Percentiles rank a stretch among this genome's conserved stretches.
These are phyloP conservation scores for Haplosporangium gracile DNA, from an alignment of 192 early-diverging fungal species.

Conservation along the genomic window DNA sequence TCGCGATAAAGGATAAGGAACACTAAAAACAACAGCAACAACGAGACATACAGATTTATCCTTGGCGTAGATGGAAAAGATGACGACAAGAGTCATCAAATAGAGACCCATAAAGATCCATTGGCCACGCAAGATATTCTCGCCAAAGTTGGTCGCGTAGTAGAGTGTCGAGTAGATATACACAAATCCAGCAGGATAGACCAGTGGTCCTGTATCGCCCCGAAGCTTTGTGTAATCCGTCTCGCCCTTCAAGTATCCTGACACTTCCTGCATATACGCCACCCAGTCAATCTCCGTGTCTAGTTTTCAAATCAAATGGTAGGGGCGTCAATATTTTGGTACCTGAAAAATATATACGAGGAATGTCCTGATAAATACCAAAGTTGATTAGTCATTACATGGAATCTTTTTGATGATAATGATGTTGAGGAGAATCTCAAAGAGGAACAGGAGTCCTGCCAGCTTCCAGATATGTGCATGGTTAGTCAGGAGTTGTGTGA, in stretches of 20 bases:
- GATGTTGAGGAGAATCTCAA: constrained; percentile 64
- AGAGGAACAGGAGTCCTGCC: constrained; percentile 59
- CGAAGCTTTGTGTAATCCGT: constrained; percentile 82
- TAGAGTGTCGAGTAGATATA: constrained; percentile 85
- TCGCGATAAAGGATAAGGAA: not conserved
- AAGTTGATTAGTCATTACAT: constrained; percentile 55
- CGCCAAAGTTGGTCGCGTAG: constrained; percentile 76
- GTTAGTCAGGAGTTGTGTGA: constrained; percentile 54
- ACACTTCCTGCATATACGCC: constrained; percentile 96
- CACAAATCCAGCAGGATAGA: constrained; percentile 96
- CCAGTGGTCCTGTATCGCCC: constrained; percentile 95
- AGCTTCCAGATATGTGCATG: constrained; percentile 65
- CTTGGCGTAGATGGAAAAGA: constrained; percentile 76
- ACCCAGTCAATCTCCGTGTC: constrained; percentile 98
- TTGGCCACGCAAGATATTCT: constrained; percentile 80
- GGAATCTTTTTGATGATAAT: constrained; percentile 71
- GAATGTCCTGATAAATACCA: too few species aligned
- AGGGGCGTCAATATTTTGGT: not conserved
- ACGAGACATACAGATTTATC: constrained; percentile 58
- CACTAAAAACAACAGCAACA: not conserved
- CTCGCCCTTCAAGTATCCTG: constrained; percentile 83
- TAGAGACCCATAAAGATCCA: constrained; percentile 87
- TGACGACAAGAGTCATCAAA: constrained; percentile 71
- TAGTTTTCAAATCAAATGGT: constrained; percentile 17
- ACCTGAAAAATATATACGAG: too few species aligned